phyloP scores from a whole-genome alignment of 1,284 basidiomycete genomes.

The Tilletia setariae region DNA sequence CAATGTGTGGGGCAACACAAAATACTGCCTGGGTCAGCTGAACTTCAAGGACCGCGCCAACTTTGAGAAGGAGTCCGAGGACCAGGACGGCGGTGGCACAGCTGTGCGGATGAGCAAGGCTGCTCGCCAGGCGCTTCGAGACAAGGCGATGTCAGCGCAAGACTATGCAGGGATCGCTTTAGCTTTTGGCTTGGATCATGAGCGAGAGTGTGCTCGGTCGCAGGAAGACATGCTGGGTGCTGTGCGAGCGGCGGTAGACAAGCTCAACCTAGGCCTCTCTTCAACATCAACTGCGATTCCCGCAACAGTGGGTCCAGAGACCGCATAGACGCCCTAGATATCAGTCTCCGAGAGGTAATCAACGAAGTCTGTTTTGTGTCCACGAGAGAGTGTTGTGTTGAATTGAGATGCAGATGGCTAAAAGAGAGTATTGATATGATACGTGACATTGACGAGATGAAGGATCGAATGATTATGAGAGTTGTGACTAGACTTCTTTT shows the following conservation, averaged over 20 bases:
- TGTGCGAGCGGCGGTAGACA: background rate
- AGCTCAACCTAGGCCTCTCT: background rate
- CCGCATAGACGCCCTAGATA: no score
- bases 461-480: no score
- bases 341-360: no score
- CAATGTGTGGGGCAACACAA: slow-evolving; percentile 81
- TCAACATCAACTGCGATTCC: no score
- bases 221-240: slow-evolving; percentile 4
- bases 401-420: no score
- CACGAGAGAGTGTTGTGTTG: no score
- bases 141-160: background rate
- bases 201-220: background rate
- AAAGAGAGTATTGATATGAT: no score
- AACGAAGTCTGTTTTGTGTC: no score
- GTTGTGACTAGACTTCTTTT: no score
- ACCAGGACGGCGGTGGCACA: background rate
- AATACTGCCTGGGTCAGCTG: slow-evolving; percentile 71
- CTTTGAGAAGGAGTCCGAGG: background rate
- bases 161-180: background rate
- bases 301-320: no score
- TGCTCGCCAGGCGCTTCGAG: background rate
- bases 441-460: no score
- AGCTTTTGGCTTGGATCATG: background rate
- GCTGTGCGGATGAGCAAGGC: background rate
- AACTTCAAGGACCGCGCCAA: slow-evolving; percentile 4